Evolutionary conservation across 2,329 filamentous ascomycete species (phyloP).

Genomic region (Zasmidium cellare): DNA sequence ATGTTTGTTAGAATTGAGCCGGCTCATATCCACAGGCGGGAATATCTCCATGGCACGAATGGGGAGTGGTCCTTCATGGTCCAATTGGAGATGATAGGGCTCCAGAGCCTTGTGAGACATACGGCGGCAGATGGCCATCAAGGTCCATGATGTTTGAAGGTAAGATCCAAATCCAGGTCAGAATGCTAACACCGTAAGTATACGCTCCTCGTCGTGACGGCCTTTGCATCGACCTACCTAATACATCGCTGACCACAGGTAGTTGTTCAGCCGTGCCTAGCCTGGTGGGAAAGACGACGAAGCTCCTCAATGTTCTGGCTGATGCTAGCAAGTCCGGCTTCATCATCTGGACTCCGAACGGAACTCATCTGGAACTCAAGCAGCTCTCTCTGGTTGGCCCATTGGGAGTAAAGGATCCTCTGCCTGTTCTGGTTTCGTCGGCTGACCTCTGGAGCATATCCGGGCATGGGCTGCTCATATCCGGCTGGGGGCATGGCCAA

Average conservation of each 20-base stretch:
- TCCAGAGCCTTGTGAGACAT: too few species aligned
- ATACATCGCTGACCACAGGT: conserved; percentile 1
- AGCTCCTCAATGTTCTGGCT: conserved; percentile 29
- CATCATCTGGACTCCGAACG: conserved; percentile 27
- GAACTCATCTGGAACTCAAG: conserved; percentile 26
- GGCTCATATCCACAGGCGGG: too few species aligned
- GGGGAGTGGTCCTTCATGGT: too few species aligned
- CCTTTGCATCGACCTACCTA: background rate
- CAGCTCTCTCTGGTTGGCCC: conserved; percentile 27
- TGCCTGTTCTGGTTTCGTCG: conserved; percentile 13
- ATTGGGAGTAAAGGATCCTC: conserved; percentile 25
- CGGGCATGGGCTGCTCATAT: conserved; percentile 6
- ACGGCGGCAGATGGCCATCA: background rate
- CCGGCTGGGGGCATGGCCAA: conserved; percentile 8
- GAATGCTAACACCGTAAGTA: conserved; percentile 1
- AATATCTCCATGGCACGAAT: too few species aligned
- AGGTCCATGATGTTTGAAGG: background rate
- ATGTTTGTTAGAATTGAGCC: too few species aligned
- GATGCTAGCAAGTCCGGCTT: conserved; percentile 23
- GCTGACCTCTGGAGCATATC: conserved; percentile 10
- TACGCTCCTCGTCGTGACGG: background rate
- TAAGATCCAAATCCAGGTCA: background rate
- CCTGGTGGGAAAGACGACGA: conserved; percentile 26
- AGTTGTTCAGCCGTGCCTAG: conserved; percentile 28
- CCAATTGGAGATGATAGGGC: too few species aligned